Evolutionary conservation across 2,329 filamentous ascomycete genomes (phyloP).

Genomic region (Claviceps purpurea): DNA sequence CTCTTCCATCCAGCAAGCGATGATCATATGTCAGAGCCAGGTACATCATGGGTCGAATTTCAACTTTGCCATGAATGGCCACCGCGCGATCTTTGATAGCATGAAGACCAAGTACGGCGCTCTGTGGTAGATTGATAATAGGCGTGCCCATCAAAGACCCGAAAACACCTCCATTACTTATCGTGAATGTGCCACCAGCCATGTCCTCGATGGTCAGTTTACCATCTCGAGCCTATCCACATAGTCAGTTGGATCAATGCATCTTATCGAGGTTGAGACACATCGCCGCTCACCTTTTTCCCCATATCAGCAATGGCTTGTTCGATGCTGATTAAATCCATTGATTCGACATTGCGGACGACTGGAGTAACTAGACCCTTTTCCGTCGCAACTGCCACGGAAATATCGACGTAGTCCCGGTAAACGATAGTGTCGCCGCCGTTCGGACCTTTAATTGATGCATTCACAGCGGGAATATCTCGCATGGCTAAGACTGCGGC

Average conservation of each 20-base stretch:
- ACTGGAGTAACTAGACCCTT: conserved; percentile 96
- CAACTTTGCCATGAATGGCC: conserved; percentile 82
- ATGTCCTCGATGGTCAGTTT: conserved; percentile 99
- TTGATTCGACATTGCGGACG: conserved; percentile 78
- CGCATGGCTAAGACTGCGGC: conserved; percentile 86
- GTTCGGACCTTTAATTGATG: conserved; percentile 89
- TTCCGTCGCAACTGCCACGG: conserved; percentile 90
- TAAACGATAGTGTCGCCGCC: conserved; percentile 97
- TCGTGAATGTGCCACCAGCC: conserved; percentile 96
- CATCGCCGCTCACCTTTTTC: conserved; percentile 56
- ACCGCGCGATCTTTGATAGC: conserved; percentile 92
- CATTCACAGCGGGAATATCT: conserved; percentile 88
- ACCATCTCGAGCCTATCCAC: conserved; percentile 65
- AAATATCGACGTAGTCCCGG: conserved; percentile 95
- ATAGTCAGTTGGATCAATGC: neutral
- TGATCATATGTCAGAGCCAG: conserved; percentile 96
- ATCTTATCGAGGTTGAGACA: neutral
- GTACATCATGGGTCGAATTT: conserved; percentile 99
- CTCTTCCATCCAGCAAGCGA: conserved; percentile 83
- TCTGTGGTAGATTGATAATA: conserved; percentile 95
- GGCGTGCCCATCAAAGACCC: conserved; percentile 95
- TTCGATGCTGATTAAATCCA: conserved; percentile 85
- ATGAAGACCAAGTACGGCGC: conserved; percentile 81
- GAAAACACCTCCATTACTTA: conserved; percentile 94
- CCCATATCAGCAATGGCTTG: conserved; percentile 84